Percentiles rank a stretch among this genome's conserved stretches.
Conservation (phyloP, 2,329 filamentous ascomycete genomes). For the Cylindrodendrum hubeiense region DNA sequence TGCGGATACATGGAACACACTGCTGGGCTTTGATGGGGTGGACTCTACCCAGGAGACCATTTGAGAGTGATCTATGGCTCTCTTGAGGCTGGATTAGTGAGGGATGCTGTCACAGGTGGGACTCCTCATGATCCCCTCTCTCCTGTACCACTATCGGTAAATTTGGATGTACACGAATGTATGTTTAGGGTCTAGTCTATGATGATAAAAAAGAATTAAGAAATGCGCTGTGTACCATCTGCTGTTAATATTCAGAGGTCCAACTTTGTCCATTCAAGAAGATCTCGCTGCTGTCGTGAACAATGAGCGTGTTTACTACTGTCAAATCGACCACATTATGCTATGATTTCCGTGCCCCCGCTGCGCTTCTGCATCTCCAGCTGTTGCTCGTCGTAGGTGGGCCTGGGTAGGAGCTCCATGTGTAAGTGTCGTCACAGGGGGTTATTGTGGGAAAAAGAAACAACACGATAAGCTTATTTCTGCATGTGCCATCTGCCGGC, state of each 20-base stretch:
- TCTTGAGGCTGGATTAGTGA: not conserved
- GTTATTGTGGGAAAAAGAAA: not conserved
- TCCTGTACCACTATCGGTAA: not conserved
- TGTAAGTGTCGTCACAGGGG: too few relatives aligned
- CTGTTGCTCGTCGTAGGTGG: too few relatives aligned
- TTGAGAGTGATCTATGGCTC: constrained; percentile 4
- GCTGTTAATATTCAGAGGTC: too few relatives aligned
- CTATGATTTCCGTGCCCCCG: too few relatives aligned
- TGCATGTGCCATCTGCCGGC: not conserved
- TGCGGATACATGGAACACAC: constrained; percentile 61
- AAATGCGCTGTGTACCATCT: too few relatives aligned
- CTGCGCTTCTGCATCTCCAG: too few relatives aligned
- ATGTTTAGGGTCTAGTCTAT: not conserved
- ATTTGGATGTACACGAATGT: not conserved
- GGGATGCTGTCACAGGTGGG: not conserved
- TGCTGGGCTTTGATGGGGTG: constrained; percentile 50
- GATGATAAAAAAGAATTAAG: too few relatives aligned
- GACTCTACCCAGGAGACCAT: constrained; percentile 39
- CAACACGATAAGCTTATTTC: not conserved
- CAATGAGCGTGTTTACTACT: too few relatives aligned
- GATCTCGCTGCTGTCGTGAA: too few relatives aligned
- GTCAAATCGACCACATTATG: too few relatives aligned
- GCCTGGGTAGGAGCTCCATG: too few relatives aligned
- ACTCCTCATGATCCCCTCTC: not conserved
- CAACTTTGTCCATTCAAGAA: too few relatives aligned